These are phyloP conservation scores for Westerdykella sp. DNA, from an alignment of 2,329 filamentous ascomycete species.

Conservation along the genomic window DNA sequence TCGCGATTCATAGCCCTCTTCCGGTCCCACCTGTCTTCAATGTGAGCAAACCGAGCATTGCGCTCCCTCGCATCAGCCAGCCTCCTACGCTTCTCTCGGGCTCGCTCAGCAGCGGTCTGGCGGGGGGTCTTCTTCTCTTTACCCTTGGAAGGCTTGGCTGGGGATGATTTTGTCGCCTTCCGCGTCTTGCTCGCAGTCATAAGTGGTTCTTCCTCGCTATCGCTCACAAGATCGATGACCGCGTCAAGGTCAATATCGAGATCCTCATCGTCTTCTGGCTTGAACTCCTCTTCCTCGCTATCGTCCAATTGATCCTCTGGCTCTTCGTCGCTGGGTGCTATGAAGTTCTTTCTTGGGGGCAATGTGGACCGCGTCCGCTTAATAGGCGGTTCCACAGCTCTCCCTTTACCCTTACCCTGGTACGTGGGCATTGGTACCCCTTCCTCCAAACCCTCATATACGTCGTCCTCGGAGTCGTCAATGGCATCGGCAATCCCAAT, in stretches of 20 bases:
- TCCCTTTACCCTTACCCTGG: conserved; percentile 19
- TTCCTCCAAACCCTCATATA: conserved; percentile 1
- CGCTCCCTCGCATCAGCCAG: conserved; percentile 20
- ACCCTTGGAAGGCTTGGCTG: conserved; percentile 6
- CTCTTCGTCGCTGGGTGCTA: conserved; percentile 12
- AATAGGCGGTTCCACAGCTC: conserved; percentile 8
- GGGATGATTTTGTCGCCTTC: conserved; percentile 3
- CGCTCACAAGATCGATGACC: conserved; percentile 11
- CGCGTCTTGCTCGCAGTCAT: conserved; percentile 15
- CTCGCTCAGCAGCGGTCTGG: not conserved
- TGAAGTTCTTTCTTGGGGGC: conserved; percentile 4
- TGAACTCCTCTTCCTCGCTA: conserved; percentile 20
- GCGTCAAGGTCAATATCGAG: conserved; percentile 11
- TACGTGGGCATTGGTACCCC: conserved; percentile 8
- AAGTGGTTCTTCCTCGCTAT: conserved; percentile 24
- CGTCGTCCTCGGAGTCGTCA: conserved; percentile 32
- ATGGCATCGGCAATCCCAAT: conserved; percentile 8
- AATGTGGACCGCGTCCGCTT: conserved; percentile 3
- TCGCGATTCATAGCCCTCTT: conserved; percentile 51
- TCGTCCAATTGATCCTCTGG: conserved; percentile 10
- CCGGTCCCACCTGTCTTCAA: conserved; percentile 37
- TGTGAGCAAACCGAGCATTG: conserved; percentile 26
- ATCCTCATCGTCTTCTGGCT: conserved; percentile 15
- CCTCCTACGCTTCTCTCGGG: conserved; percentile 17
- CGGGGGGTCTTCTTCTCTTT: conserved; percentile 3